Percentiles rank a stretch among this genome's conserved stretches.
phyloP scores from a whole-genome alignment of 345 rosid species.

The Viola odorata region DNA sequence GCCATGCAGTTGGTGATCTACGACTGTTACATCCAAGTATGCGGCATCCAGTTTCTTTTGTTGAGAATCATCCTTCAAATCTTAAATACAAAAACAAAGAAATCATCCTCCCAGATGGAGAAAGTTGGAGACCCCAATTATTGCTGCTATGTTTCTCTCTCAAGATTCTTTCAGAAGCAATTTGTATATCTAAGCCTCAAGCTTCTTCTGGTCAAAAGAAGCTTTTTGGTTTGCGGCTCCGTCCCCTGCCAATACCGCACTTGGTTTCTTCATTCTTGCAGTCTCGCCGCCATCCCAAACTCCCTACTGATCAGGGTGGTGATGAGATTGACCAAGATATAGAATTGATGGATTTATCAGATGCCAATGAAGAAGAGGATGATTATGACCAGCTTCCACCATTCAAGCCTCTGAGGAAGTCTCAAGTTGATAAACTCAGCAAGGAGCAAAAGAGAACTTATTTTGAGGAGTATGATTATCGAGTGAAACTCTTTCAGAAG shows the following conservation, averaged over 20 bases:
- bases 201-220: constrained; percentile 23
- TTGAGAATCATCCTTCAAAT: constrained; percentile 46
- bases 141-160: constrained; percentile 52
- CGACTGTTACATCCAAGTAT: constrained; percentile 31
- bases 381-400: constrained; percentile 41
- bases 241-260: constrained; percentile 35
- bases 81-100: constrained; percentile 24
- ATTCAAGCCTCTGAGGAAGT: constrained; percentile 39
- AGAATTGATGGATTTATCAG: constrained; percentile 25
- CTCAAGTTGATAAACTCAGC: constrained; percentile 32
- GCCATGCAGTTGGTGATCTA: constrained; percentile 45
- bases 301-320: constrained; percentile 23
- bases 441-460: constrained; percentile 40
- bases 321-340: constrained; percentile 27
- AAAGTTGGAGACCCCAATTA: constrained; percentile 52
- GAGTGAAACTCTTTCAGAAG: constrained; percentile 38
- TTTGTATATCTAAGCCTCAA: constrained; percentile 21
- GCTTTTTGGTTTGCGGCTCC: constrained; percentile 24
- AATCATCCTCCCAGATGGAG: constrained; percentile 34
- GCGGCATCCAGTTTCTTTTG: constrained; percentile 47
- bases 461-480: constrained; percentile 42
- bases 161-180: constrained; percentile 45
- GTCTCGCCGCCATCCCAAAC: constrained; percentile 32
- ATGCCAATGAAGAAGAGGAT: constrained; percentile 29
- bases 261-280: constrained; percentile 43